phyloP scores from a whole-genome alignment of 352 stramenopile species.

The Aphanomyces invadans region DNA sequence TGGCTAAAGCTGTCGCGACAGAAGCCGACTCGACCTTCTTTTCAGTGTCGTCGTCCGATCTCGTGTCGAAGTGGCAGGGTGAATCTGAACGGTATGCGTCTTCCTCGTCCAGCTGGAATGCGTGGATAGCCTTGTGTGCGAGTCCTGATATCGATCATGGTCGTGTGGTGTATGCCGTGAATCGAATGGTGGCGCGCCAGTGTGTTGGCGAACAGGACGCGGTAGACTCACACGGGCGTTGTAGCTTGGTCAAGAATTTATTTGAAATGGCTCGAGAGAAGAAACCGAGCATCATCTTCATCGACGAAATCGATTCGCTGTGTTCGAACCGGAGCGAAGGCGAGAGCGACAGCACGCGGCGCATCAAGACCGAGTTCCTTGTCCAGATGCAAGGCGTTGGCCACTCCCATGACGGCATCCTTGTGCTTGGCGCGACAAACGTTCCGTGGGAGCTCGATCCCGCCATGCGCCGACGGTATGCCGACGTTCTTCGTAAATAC shows the following conservation, averaged over 20 bases:
- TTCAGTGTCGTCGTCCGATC: conserved; percentile 94
- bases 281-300: conserved; percentile 94
- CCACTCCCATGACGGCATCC: conserved; percentile 83
- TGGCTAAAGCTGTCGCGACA: conserved; percentile 97
- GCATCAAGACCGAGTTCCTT: conserved; percentile 98
- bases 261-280: conserved; percentile 97
- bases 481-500: background rate
- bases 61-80: conserved; percentile 98
- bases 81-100: conserved; percentile 85
- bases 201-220: too few species aligned
- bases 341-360: conserved; percentile 92
- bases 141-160: too few species aligned
- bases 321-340: conserved; percentile 87
- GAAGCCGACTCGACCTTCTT: conserved; percentile 99
- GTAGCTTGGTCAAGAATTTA: conserved; percentile 94
- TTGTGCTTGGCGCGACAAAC: conserved; percentile 97
- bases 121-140: too few species aligned
- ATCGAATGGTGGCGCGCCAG: too few species aligned
- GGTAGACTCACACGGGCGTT: too few species aligned
- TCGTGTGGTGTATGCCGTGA: too few species aligned
- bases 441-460: conserved; percentile 97
- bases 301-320: conserved; percentile 97
- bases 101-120: too few species aligned
- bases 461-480: conserved; percentile 90
- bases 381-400: conserved; percentile 96